Conservation (phyloP, 805 yeast genomes). For the Candida tibetensis region DNA sequence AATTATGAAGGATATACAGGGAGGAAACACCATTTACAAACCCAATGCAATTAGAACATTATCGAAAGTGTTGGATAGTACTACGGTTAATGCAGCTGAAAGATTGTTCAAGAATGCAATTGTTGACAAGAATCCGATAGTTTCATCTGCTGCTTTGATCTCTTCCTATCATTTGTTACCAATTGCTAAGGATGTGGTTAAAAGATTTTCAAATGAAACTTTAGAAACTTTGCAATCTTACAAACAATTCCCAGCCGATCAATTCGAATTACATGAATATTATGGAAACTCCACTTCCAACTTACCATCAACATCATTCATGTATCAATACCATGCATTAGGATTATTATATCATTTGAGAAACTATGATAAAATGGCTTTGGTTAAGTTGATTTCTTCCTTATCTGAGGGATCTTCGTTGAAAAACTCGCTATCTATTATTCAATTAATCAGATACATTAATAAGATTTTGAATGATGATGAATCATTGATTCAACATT, state of each 20-base stretch:
- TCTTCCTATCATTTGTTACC: constrained; percentile 89
- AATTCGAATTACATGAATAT: constrained; percentile 52
- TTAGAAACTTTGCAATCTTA: constrained; percentile 79
- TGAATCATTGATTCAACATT: constrained; percentile 53
- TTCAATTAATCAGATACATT: constrained; percentile 80
- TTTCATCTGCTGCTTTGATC: constrained; percentile 91
- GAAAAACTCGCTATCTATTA: constrained; percentile 78
- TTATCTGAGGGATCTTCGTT: constrained; percentile 59
- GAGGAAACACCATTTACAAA: constrained; percentile 78
- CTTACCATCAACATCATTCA: constrained; percentile 67
- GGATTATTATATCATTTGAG: constrained; percentile 86
- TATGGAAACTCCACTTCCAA: constrained; percentile 50
- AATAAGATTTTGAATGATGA: constrained; percentile 73
- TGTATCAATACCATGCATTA: constrained; percentile 93
- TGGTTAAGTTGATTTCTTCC: constrained; percentile 84
- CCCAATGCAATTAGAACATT: constrained; percentile 95
- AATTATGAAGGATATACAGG: constrained; percentile 96
- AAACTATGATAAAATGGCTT: constrained; percentile 90
- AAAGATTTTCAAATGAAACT: constrained; percentile 91
- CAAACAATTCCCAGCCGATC: constrained; percentile 50
- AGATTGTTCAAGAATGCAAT: constrained; percentile 88
- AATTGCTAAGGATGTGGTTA: constrained; percentile 85
- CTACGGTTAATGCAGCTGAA: constrained; percentile 91
- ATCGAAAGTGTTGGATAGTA: constrained; percentile 82
- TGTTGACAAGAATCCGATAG: constrained; percentile 83